phyloP scores from a whole-genome alignment of 495 filamentous ascomycete species.

The Talaromyces thailandensis region DNA sequence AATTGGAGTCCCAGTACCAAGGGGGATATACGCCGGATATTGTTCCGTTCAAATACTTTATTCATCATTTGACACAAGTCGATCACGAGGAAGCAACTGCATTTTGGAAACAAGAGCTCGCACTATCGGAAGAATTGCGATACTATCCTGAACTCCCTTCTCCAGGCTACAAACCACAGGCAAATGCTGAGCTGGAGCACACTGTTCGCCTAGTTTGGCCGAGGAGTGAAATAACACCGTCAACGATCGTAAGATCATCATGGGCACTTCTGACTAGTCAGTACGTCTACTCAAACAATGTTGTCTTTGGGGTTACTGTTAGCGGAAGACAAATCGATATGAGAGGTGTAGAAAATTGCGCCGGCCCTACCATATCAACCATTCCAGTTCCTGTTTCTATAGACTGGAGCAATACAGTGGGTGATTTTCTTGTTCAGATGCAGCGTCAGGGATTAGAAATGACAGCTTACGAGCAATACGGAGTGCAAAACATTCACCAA shows the following conservation, averaged over 20 bases:
- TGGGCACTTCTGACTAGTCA: not conserved
- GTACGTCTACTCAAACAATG: not conserved
- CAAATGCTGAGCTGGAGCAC: not conserved
- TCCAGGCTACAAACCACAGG: not conserved
- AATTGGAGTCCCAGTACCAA: not conserved
- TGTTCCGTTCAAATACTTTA: not conserved
- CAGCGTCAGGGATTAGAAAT: not conserved
- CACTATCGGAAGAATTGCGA: not conserved
- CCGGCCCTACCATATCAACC: not conserved
- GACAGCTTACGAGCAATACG: not conserved
- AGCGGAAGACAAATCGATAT: not conserved
- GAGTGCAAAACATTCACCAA: not conserved
- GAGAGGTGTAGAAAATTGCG: not conserved
- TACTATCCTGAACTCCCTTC: not conserved
- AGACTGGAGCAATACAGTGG: not conserved
- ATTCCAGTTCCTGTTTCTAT: not conserved
- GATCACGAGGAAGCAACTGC: not conserved
- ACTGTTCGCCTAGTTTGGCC: not conserved
- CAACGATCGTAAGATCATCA: not conserved
- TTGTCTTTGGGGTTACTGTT: not conserved
- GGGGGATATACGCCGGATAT: not conserved
- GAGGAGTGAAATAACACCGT: not conserved
- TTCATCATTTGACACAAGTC: not conserved
- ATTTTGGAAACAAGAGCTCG: not conserved
- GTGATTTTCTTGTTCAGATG: not conserved